A percentile compares a stretch with the other conserved stretches of the same genome.
phyloP scores from a whole-genome alignment of 1,284 basidiomycete genomes.

The Apiotrichum sp. region DNA sequence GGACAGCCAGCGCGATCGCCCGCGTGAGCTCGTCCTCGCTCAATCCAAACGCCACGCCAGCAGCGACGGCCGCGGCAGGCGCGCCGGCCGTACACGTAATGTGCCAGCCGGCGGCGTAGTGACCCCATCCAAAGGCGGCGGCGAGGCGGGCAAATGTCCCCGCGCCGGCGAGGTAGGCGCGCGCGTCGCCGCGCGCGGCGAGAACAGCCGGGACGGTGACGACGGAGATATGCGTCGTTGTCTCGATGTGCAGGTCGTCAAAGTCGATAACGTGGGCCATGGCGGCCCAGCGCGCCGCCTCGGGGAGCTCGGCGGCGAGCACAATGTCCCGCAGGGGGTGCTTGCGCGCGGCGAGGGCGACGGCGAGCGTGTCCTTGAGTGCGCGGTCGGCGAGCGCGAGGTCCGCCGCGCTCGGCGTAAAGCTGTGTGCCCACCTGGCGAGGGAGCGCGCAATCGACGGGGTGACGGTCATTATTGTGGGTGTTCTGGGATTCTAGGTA shows the following conservation, averaged over 20 bases:
- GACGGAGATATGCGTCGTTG: conserved; percentile 8
- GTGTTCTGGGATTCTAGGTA: no score
- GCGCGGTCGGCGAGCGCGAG: conserved; percentile 9
- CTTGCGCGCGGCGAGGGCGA: conserved; percentile 6
- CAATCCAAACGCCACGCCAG: not conserved
- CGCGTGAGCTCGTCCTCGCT: conserved; percentile 9
- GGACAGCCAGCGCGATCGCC: conserved; percentile 6
- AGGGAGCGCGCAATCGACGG: conserved; percentile 4
- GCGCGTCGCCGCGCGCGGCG: conserved; percentile 6
- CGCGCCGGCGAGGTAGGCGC: conserved; percentile 8
- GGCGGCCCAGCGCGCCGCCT: conserved; percentile 8
- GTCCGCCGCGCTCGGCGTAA: conserved; percentile 3
- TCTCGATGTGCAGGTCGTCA: conserved; percentile 12
- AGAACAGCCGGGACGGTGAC: conserved; percentile 5
- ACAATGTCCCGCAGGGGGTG: conserved; percentile 6
- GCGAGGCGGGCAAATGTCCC: conserved; percentile 8
- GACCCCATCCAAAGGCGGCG: conserved; percentile 3
- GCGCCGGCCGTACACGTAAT: conserved; percentile 11
- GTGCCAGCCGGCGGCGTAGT: conserved; percentile 9
- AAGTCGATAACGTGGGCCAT: conserved; percentile 10
- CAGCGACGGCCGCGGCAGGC: conserved; percentile 7
- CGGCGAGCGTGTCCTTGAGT: conserved; percentile 9
- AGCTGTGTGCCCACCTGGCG: conserved; percentile 6
- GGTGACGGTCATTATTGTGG: not conserved
- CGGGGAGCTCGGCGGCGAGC: not conserved